Evolutionary conservation across 768 basidiomycete genomes (phyloP).

Genomic region (Gymnopilus dilepis): DNA sequence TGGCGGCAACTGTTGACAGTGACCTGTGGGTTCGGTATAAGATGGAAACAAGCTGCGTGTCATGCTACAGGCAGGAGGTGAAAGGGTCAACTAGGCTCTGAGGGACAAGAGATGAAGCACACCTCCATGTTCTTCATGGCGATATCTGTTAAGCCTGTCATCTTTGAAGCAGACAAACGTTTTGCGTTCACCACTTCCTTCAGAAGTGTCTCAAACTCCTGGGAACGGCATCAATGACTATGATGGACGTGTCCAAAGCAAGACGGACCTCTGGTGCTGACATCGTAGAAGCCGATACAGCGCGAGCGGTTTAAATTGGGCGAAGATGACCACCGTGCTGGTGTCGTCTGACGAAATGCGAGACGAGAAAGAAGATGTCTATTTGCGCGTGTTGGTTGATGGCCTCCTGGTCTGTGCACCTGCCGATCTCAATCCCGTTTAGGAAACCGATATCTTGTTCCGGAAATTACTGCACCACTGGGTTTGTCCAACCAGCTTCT

Average conservation of each 20-base stretch:
- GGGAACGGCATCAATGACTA: slow-evolving; percentile 20
- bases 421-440: neutral
- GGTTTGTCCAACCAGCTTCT: neutral
- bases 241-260: slow-evolving; percentile 5
- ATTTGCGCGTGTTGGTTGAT: slow-evolving; percentile 46
- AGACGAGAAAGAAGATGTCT: slow-evolving; percentile 27
- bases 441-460: neutral
- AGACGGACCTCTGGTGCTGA: slow-evolving; percentile 44
- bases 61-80: slow-evolving; percentile 56
- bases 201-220: slow-evolving; percentile 84
- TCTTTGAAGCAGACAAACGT: slow-evolving; percentile 86
- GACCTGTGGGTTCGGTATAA: slow-evolving; percentile 91
- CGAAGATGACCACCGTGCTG: neutral
- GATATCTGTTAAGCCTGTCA: slow-evolving; percentile 75
- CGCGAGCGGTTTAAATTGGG: neutral
- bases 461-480: neutral
- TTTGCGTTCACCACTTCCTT: slow-evolving; percentile 85
- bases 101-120: slow-evolving; percentile 29
- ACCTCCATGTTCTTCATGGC: slow-evolving; percentile 83
- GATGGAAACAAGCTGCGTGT: slow-evolving; percentile 86
- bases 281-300: slow-evolving; percentile 33
- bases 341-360: neutral
- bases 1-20: slow-evolving; percentile 59
- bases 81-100: neutral
- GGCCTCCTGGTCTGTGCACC: slow-evolving; percentile 28